Percentiles rank a stretch among this genome's conserved stretches.
Conservation (phyloP, 345 rosid genomes). For the Eucalyptus virginea region DNA sequence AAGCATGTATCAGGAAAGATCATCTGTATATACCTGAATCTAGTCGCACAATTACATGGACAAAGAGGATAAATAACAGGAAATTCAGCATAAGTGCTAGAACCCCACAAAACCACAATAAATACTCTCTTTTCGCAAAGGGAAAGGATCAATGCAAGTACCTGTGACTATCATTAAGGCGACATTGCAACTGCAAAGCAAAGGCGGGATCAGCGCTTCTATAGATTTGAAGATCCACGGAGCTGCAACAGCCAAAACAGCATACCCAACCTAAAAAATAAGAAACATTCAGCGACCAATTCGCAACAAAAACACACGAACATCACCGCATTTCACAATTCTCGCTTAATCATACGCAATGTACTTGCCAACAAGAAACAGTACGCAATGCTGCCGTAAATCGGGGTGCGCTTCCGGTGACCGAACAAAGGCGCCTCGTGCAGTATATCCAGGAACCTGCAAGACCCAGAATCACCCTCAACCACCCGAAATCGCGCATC, state of each 20-base stretch:
- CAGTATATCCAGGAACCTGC: conserved; percentile 80
- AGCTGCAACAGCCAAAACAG: conserved; percentile 57
- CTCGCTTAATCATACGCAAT: background rate
- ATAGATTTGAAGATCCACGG: conserved; percentile 53
- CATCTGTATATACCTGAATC: background rate
- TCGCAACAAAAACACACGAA: background rate
- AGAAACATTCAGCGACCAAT: background rate
- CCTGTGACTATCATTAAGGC: conserved; percentile 68
- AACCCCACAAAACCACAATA: background rate
- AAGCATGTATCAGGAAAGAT: background rate
- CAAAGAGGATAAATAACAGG: background rate
- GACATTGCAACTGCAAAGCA: conserved; percentile 77
- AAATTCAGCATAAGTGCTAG: background rate
- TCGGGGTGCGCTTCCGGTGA: conserved; percentile 72
- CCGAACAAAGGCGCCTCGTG: conserved; percentile 94
- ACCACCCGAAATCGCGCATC: background rate
- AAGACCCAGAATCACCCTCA: background rate
- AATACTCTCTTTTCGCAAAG: background rate
- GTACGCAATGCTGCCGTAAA: conserved; percentile 64
- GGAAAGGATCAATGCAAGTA: background rate
- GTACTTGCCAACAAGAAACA: conserved; percentile 59
- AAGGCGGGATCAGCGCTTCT: conserved; percentile 18
- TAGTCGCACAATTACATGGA: background rate
- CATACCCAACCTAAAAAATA: conserved; percentile 62
- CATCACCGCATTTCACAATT: background rate